A percentile compares a stretch with the other conserved stretches of the same genome.
phyloP scores from a whole-genome alignment of 805 yeast species.

The Blastobotrys mokoenaii region DNA sequence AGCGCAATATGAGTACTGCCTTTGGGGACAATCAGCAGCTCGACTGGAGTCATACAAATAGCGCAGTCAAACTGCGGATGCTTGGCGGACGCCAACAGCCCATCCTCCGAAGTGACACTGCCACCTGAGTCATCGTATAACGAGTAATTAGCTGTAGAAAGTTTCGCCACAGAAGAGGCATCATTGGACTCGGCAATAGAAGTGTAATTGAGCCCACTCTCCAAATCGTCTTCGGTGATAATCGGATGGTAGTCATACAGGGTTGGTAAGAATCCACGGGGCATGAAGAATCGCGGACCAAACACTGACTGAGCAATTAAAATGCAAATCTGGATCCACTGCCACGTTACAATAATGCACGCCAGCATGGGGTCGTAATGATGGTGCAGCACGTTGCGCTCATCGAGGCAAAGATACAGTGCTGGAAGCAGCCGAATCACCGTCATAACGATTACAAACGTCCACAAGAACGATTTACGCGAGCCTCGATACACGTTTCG shows the following conservation, averaged over 20 bases:
- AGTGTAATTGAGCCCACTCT: conserved; percentile 33
- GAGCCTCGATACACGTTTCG: conserved; percentile 67
- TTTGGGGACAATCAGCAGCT: conserved; percentile 31
- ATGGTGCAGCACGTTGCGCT: conserved; percentile 61
- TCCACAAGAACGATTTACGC: conserved; percentile 62
- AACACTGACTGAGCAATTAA: conserved; percentile 55
- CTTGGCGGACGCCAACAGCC: conserved; percentile 20
- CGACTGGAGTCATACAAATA: conserved; percentile 79
- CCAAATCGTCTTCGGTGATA: conserved; percentile 50
- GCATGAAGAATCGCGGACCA: conserved; percentile 81
- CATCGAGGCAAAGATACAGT: conserved; percentile 45
- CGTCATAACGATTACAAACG: conserved; percentile 63
- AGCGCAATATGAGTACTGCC: conserved; percentile 16
- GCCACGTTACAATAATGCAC: conserved; percentile 43
- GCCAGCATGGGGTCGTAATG: conserved; percentile 50
- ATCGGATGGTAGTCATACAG: conserved; percentile 78
- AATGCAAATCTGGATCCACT: conserved; percentile 47
- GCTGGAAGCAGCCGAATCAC: conserved; percentile 57
- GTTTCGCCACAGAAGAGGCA: neutral
- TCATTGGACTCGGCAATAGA: neutral
- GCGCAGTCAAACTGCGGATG: conserved; percentile 59
- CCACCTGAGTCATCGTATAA: neutral
- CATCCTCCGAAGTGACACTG: conserved; percentile 14
- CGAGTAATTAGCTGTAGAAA: neutral
- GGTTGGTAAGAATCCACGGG: conserved; percentile 64